These are phyloP conservation scores for Aspergillus mulundensis DNA, from an alignment of 495 filamentous ascomycete genomes.

Conservation along the genomic window DNA sequence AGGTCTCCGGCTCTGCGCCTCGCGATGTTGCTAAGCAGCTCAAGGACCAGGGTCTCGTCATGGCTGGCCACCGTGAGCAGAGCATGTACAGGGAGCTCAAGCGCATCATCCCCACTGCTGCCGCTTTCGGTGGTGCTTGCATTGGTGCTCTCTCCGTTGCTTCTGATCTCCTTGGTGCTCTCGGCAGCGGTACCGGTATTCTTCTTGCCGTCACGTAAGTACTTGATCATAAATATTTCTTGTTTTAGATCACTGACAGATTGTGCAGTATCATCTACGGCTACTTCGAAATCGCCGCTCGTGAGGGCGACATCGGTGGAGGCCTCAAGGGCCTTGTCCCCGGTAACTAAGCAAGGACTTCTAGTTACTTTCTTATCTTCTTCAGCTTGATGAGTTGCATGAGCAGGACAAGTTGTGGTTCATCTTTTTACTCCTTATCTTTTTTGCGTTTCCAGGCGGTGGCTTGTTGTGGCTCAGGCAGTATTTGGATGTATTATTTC, in stretches of 20 bases:
- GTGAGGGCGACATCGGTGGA: conserved; percentile 85
- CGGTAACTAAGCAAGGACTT: conserved; percentile 37
- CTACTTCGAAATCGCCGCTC: conserved; percentile 98
- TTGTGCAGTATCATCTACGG: conserved; percentile 84
- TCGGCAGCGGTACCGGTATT: conserved; percentile 96
- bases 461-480: conserved; percentile 20
- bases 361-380: conserved; percentile 5
- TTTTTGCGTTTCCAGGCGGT: conserved; percentile 28
- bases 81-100: conserved; percentile 99
- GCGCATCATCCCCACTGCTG: conserved; percentile 96
- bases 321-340: conserved; percentile 86
- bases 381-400: conserved; percentile 34
- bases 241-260: conserved; percentile 18
- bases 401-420: conserved; percentile 27
- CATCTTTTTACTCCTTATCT: conserved; percentile 25
- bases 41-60: conserved; percentile 98
- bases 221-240: not conserved
- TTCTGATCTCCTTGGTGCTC: conserved; percentile 91
- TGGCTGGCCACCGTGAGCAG: conserved; percentile 99
- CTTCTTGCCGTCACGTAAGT: conserved; percentile 96
- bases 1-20: conserved; percentile 95
- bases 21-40: conserved; percentile 99
- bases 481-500: conserved; percentile 15
- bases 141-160: conserved; percentile 96
- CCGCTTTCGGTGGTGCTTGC: conserved; percentile 97